Percentiles rank a stretch among this genome's conserved stretches.
phyloP scores from a whole-genome alignment of 495 filamentous ascomycete genomes.

The Xanthoparmelia taractica region DNA sequence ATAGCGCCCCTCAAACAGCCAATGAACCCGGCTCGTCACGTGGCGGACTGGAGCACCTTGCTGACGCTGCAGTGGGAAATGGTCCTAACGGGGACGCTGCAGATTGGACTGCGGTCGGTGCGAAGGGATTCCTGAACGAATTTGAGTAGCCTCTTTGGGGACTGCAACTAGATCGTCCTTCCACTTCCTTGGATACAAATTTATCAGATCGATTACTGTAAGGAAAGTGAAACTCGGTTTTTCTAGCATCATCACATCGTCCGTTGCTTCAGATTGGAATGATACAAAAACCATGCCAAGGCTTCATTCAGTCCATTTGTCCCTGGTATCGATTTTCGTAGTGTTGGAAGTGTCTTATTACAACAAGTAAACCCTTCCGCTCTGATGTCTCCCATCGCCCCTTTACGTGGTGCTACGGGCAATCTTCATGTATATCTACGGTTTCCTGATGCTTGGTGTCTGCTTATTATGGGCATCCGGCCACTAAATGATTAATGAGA shows the following conservation, averaged over 20 bases:
- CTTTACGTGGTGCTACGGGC: neutral
- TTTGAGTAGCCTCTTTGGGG: neutral
- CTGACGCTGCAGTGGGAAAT: constrained; percentile 10
- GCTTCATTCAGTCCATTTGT: neutral
- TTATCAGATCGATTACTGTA: neutral
- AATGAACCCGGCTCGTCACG: neutral
- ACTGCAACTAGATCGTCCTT: neutral
- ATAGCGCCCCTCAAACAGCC: neutral
- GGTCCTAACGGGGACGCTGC: neutral
- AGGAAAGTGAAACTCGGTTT: neutral
- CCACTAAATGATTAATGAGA: no score
- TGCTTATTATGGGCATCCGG: no score
- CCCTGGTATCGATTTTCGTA: neutral
- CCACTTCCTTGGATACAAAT: neutral
- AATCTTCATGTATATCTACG: no score
- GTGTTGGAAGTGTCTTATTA: neutral
- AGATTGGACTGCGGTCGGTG: neutral
- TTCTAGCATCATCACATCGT: neutral
- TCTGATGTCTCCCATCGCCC: neutral
- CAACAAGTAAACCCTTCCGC: no score
- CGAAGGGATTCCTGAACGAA: neutral
- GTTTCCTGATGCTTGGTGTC: no score
- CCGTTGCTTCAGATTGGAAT: neutral
- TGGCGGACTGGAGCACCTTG: constrained; percentile 17
- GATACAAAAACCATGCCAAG: neutral